Percentiles rank a stretch among this genome's conserved stretches.
Evolutionary conservation across 179 eudicot species (phyloP).

Genomic region (Amaranthus tricolor): DNA sequence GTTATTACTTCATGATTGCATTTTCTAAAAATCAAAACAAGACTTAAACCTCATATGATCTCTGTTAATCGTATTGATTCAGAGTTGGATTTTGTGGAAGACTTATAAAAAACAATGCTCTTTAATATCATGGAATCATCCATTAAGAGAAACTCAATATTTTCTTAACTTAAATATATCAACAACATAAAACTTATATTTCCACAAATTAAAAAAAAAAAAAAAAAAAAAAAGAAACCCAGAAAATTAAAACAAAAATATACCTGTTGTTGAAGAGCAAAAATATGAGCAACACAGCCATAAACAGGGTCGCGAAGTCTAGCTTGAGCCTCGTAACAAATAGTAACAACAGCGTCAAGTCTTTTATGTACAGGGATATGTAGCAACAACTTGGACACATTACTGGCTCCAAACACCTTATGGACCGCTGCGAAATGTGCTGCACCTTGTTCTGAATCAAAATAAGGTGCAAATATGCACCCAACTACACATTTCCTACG

Average conservation of each 20-base stretch:
- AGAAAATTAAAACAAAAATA: neutral
- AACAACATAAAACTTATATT: neutral
- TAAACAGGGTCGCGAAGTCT: slow-evolving; percentile 83
- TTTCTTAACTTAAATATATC: too few species aligned
- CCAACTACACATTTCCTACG: slow-evolving; percentile 78
- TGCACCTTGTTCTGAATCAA: slow-evolving; percentile 88
- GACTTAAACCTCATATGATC: too few species aligned
- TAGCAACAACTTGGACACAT: slow-evolving; percentile 66
- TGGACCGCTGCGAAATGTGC: slow-evolving; percentile 95
- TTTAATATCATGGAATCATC: too few species aligned
- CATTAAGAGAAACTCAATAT: too few species aligned
- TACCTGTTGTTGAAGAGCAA: slow-evolving; percentile 95
- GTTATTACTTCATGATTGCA: too few species aligned
- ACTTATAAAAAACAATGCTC: too few species aligned
- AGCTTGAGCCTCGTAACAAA: slow-evolving; percentile 90
- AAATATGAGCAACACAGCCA: slow-evolving; percentile 84
- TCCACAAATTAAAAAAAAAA: neutral
- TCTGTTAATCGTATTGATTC: too few species aligned
- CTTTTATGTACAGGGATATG: slow-evolving; percentile 60
- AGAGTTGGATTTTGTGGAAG: too few species aligned
- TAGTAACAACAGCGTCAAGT: slow-evolving; percentile 79
- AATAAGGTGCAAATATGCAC: slow-evolving; percentile 86
- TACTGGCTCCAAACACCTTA: slow-evolving; percentile 91
- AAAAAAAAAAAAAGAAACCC: neutral
- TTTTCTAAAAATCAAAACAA: too few species aligned